Percentiles rank a stretch among this genome's conserved stretches.
These are phyloP conservation scores for Larix kaempferi DNA, from an alignment of 75 land plant genomes.

Conservation along the genomic window DNA sequence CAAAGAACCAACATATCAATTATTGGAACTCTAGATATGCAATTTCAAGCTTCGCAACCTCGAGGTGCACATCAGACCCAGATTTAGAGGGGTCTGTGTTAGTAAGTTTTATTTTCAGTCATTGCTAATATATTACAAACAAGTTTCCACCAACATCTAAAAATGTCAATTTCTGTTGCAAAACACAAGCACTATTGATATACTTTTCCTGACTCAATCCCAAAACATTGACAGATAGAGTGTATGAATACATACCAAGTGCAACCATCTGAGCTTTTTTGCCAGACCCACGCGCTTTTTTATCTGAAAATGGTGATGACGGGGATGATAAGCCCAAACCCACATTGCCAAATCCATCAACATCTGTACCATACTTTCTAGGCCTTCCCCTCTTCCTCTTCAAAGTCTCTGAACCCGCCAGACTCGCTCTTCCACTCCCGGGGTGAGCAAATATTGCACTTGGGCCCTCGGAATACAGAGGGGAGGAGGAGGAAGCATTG, in stretches of 20 bases:
- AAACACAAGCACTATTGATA: not conserved
- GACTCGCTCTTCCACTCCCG: constrained; percentile 1
- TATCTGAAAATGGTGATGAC: not conserved
- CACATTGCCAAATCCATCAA: constrained; percentile 1
- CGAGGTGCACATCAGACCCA: too few species aligned
- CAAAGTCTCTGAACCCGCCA: not conserved
- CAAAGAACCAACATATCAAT: too few species aligned
- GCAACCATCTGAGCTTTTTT: constrained; percentile 14
- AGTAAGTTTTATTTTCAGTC: too few species aligned
- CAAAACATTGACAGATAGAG: not conserved
- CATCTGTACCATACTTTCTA: constrained; percentile 8
- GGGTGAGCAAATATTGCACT: not conserved
- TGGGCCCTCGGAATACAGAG: not conserved
- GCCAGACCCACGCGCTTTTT: constrained; percentile 7
- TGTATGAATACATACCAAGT: not conserved
- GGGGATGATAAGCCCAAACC: not conserved
- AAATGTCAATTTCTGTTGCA: not conserved
- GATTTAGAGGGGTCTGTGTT: too few species aligned
- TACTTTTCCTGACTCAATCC: not conserved
- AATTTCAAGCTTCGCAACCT: too few species aligned
- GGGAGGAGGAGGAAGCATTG: constrained; percentile 1
- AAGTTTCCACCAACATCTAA: too few species aligned
- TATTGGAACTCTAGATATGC: too few species aligned
- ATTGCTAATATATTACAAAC: too few species aligned
- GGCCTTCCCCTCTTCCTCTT: constrained; percentile 12